Evolutionary conservation across 495 filamentous ascomycete species (phyloP).

Genomic region (Aspergillus bertholletiae): DNA sequence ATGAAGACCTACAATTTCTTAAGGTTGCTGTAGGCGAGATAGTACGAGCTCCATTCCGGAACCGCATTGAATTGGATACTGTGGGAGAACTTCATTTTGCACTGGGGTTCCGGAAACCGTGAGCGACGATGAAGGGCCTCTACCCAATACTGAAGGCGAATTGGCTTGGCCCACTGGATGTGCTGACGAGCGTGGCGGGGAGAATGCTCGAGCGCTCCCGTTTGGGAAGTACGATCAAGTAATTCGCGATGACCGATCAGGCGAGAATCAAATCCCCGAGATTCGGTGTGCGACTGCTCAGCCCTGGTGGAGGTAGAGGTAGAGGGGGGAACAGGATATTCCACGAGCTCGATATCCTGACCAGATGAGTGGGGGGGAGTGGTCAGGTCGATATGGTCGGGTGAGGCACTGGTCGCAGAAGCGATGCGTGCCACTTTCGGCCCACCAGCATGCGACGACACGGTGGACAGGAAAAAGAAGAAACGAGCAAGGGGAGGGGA

Average conservation of each 20-base stretch:
- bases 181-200: neutral
- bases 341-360: conserved; percentile 35
- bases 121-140: conserved; percentile 33
- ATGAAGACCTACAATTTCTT: conserved; percentile 85
- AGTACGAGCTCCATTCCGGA: conserved; percentile 96
- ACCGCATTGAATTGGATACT: conserved; percentile 99
- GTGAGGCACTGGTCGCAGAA: conserved; percentile 26
- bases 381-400: conserved; percentile 19
- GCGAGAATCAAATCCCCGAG: neutral
- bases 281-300: conserved; percentile 1
- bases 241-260: neutral
- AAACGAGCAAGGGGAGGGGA: neutral
- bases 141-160: conserved; percentile 34
- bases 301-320: conserved; percentile 1
- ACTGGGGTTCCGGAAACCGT: conserved; percentile 22
- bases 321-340: conserved; percentile 24
- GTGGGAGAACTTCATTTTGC: conserved; percentile 99
- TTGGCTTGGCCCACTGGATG: conserved; percentile 12
- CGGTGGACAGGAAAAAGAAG: conserved; percentile 10
- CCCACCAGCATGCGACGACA: conserved; percentile 28
- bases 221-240: neutral
- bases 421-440: conserved; percentile 25
- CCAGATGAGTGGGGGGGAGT: conserved; percentile 12
- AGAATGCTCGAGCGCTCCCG: neutral
- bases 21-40: conserved; percentile 95